These are phyloP conservation scores for Trichophyton simii DNA, from an alignment of 2,329 filamentous ascomycete genomes.

Conservation along the genomic window DNA sequence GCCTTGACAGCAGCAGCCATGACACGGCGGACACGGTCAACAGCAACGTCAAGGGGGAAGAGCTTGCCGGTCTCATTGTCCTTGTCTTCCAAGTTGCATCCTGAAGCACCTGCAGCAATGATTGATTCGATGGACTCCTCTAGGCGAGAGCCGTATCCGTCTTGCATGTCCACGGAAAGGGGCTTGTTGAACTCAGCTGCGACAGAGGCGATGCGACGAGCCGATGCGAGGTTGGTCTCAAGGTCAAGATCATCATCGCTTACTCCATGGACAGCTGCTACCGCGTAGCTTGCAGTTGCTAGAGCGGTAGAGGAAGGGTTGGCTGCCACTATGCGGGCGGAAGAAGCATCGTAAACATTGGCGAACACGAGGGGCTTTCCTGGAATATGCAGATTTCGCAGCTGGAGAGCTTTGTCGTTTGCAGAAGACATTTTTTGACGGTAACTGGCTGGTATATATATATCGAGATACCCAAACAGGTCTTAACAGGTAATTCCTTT, in stretches of 20 bases:
- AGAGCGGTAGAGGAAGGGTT: conserved; percentile 27
- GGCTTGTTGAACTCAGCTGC: conserved; percentile 34
- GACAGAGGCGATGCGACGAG: conserved; percentile 35
- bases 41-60: conserved; percentile 37
- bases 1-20: conserved; percentile 22
- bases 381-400: conserved; percentile 36
- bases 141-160: conserved; percentile 43
- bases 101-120: conserved; percentile 42
- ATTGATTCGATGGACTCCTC: conserved; percentile 34
- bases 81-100: conserved; percentile 49
- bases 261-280: conserved; percentile 37
- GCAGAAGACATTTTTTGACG: background rate
- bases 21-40: conserved; percentile 31
- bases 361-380: conserved; percentile 41
- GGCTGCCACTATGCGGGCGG: conserved; percentile 35
- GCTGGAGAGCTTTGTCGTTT: conserved; percentile 9
- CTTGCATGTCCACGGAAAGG: conserved; percentile 47
- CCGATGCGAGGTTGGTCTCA: conserved; percentile 39
- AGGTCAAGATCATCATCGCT: conserved; percentile 40
- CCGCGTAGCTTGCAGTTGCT: conserved; percentile 41
- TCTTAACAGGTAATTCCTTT: background rate
- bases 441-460: background rate
- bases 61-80: conserved; percentile 26
- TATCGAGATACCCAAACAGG: too few relatives aligned
- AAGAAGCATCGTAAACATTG: conserved; percentile 44